Evolutionary conservation across 352 stramenopile genomes (phyloP), one percentile per base, ranked within the genome.

Genomic region (Globisporangium nodosum): DNA sequence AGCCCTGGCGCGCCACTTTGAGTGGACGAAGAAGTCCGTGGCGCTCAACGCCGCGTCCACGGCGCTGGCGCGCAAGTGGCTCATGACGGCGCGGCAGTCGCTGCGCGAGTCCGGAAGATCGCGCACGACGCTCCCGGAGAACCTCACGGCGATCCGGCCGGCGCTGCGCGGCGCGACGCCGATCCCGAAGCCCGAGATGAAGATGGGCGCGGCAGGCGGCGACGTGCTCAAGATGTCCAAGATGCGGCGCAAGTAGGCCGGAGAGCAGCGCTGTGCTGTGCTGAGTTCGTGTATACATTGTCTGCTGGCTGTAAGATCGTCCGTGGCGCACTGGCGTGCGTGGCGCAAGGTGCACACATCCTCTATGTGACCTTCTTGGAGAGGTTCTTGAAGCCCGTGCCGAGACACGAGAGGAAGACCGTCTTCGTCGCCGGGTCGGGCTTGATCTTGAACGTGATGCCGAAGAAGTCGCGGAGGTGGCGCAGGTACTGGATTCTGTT

Each of bases 331-430:
- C 21, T n/a, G 13, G 46, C 1, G 24, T 27, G 24, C 24, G 24
- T 24, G 3, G 15, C 5, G 27, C 15, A 12, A 5, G 18, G 15
- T 35, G 5, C 42, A 48, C 16, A 1, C 16, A 43, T 5, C 33
- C 20, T 76, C 80, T 96, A 98, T 47, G 92, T 97, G 57, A 97
- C 91, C 70, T 97, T 97, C 66, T 96, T 96, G 60, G 87, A 81
- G 54, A 98, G 64, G 74, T 98, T 98, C 76, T 98, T 98, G 74
- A 97, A 98, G 35, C 95, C 95, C 18, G 86, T 87, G 59, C 95
- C 95, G 43, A 98, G 80, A 65, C 95, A 98, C 55, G 91, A 97
- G 18, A 98, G 76, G 63, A 98, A 67, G n/a, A 97, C 85, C 2
- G 82, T 94, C 65, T 96, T 92, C 47, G 90, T 90, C 46, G 81